Base-by-base conservation (phyloP, 1,139 yeast genomes). In the Yamadazyma taylorii region DNA sequence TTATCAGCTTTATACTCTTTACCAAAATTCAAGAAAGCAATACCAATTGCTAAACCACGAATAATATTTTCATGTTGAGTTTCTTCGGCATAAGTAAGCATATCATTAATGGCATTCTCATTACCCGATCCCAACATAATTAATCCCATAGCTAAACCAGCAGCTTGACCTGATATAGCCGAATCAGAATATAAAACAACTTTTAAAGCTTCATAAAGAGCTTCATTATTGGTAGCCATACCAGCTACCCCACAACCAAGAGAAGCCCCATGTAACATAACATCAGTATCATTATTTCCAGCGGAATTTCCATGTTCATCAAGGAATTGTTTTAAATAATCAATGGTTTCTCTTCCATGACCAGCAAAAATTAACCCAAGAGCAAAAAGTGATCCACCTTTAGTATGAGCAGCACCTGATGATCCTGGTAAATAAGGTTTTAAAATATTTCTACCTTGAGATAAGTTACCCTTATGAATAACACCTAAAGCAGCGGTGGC, bases 401-500 rank as follows among this genome's bases (percentile, higher is more conserved):
- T 90, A 5, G 96, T 85, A 60, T 89, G 94, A 35, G 87, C 81
- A 24, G 95, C 83, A 21, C 82, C 80, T 29, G 82, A 76, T 31
- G 82, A 76, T 3, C 94, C 95, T 30, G 98, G 97, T 44, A 92
- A 74, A 57, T 92, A 94, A 24, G 98, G 97, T 48, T 85, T 84
- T 58, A 92, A 75, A 36, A 92, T 81, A 47, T 84, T 79, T 59
- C 82, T 81, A 40, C 98, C 98, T 58, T 88, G 96, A 1, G 95
- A 78, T 46, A 92, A 74, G 59, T 92, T 90, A 37, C 98, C 98
- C 56, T 85, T 87, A 58, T 92, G 98, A 51, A 92, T 90, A 24
- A 92, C 98, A 58, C 99, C 99, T 42, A 94, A 72, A 11, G 97
- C 97, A 14, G 98, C 98, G 22, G 98, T 92, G 5, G 98, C 97